Conservation (phyloP, 2,329 filamentous ascomycete genomes). For the Colletotrichum sp. region DNA sequence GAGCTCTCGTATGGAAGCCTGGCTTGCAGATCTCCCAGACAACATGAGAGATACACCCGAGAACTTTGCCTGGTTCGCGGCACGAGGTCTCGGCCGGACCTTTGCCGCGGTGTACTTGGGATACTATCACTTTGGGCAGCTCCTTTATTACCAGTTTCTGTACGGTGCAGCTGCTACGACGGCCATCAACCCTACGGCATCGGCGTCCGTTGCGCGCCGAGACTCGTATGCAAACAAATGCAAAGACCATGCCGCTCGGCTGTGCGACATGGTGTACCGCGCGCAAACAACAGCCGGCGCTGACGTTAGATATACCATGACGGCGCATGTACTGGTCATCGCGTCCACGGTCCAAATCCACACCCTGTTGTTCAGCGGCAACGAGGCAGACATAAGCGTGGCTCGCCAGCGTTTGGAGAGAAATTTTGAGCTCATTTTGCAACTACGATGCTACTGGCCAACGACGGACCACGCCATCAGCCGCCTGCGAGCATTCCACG, state of each 20-base stretch:
- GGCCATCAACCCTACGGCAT: constrained; percentile 13
- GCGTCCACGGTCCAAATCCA: constrained; percentile 52
- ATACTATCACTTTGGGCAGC: constrained; percentile 49
- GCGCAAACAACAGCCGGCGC: constrained; percentile 38
- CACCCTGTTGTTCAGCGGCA: constrained; percentile 43
- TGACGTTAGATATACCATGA: constrained; percentile 46
- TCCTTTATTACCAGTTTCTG: constrained; percentile 53
- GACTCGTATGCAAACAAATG: constrained; percentile 43
- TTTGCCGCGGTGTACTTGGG: constrained; percentile 51
- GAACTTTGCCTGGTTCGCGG: constrained; percentile 40
- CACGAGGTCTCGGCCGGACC: constrained; percentile 42
- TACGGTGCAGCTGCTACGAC: constrained; percentile 24
- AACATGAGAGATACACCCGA: constrained; percentile 40
- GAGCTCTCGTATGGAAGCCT: constrained; percentile 35
- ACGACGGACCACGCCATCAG: constrained; percentile 40
- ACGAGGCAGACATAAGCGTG: constrained; percentile 36
- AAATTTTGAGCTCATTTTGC: constrained; percentile 48
- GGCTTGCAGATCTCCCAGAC: constrained; percentile 37
- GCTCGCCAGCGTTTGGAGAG: constrained; percentile 41
- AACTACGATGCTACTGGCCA: constrained; percentile 45
- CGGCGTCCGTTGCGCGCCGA: constrained; percentile 9
- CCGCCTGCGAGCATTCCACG: constrained; percentile 44
- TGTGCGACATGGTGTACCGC: constrained; percentile 46
- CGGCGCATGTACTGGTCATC: constrained; percentile 51
- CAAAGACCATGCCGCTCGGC: constrained; percentile 40